These are phyloP conservation scores for Jackrogersella multiformis DNA, from an alignment of 495 filamentous ascomycete species.

Conservation along the genomic window DNA sequence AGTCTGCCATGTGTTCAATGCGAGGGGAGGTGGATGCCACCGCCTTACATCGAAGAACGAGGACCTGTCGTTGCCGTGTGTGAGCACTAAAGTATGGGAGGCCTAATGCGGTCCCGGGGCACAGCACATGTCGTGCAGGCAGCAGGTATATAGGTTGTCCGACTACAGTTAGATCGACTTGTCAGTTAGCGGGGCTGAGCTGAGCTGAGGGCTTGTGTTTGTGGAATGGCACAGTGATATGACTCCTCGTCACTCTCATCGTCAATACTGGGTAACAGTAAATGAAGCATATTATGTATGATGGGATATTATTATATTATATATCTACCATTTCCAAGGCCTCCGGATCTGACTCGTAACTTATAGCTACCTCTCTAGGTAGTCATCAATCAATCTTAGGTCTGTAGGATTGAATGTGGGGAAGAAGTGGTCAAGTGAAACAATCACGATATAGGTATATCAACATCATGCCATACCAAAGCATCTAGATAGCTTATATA, in stretches of 20 bases:
- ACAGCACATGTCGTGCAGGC: constrained; percentile 9
- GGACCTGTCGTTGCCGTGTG: not conserved
- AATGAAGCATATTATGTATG: not conserved
- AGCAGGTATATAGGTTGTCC: not conserved
- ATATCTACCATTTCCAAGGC: not conserved
- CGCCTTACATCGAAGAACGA: not conserved
- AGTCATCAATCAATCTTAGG: too few species aligned
- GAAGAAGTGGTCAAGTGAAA: too few species aligned
- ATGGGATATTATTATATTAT: too few species aligned
- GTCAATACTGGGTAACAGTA: too few species aligned
- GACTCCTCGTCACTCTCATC: not conserved
- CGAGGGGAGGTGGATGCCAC: not conserved
- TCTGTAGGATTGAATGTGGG: too few species aligned
- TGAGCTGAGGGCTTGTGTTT: not conserved
- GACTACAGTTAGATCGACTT: not conserved
- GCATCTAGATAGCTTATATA: too few species aligned
- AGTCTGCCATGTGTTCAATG: constrained; percentile 8
- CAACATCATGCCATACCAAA: too few species aligned
- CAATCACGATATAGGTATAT: too few species aligned
- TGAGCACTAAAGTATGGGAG: not conserved
- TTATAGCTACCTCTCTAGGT: too few species aligned
- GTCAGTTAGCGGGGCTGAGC: constrained; percentile 5
- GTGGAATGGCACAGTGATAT: not conserved
- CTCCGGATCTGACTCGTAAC: too few species aligned
- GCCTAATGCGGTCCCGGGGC: constrained; percentile 6